A percentile compares a stretch with the other conserved stretches of the same genome.
Evolutionary conservation across 2,329 filamentous ascomycete species (phyloP).

Genomic region (Zelopaecilomyces penicillatus): DNA sequence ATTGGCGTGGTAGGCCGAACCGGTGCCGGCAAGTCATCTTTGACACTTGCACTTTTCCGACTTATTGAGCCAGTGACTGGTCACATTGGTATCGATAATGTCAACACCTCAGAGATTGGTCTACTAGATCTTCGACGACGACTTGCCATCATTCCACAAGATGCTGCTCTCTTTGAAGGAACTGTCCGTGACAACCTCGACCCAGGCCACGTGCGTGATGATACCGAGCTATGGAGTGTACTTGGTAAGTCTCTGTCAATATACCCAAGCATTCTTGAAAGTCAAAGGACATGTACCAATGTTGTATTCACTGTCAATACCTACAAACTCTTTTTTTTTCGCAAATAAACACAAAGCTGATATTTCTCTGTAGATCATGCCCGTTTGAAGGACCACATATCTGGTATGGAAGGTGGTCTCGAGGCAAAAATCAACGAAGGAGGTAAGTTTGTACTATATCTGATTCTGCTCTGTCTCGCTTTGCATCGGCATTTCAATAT

Average conservation of each 20-base stretch:
- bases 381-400: slow-evolving; percentile 81
- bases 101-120: slow-evolving; percentile 87
- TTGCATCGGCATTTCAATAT: not conserved
- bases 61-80: slow-evolving; percentile 85
- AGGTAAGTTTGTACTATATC: slow-evolving; percentile 50
- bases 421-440: slow-evolving; percentile 90
- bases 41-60: slow-evolving; percentile 88
- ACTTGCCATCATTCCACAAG: slow-evolving; percentile 94
- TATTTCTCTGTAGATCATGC: slow-evolving; percentile 62
- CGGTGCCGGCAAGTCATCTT: slow-evolving; percentile 88
- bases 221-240: slow-evolving; percentile 95
- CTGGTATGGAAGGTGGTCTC: slow-evolving; percentile 77
- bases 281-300: no score
- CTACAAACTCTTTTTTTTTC: no score
- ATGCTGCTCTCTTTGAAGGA: slow-evolving; percentile 91
- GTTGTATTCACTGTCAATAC: no score
- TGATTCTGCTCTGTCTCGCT: not conserved
- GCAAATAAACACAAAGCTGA: slow-evolving; percentile 9
- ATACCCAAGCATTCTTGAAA: no score
- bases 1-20: slow-evolving; percentile 95
- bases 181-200: slow-evolving; percentile 92
- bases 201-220: slow-evolving; percentile 88
- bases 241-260: slow-evolving; percentile 54
- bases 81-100: slow-evolving; percentile 76
- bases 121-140: slow-evolving; percentile 80